Evolutionary conservation across 768 basidiomycete species (phyloP).

Genomic region (Suillus subluteus): DNA sequence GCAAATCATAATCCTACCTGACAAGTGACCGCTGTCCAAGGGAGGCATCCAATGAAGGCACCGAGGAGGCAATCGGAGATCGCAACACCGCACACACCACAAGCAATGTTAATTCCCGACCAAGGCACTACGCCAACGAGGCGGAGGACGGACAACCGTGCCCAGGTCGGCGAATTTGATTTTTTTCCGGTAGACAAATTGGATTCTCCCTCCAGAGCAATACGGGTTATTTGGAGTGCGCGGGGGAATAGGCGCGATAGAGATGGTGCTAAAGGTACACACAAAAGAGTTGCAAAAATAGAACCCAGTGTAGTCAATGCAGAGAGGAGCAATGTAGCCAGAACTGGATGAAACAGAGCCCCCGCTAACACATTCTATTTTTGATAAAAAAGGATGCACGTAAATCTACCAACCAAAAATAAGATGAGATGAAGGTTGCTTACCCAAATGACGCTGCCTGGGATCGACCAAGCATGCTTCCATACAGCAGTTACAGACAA

Average conservation of each 20-base stretch:
- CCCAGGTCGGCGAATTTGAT: conserved; percentile 61
- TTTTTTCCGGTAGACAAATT: conserved; percentile 42
- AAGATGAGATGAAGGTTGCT: conserved; percentile 28
- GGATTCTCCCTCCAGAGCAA: conserved; percentile 72
- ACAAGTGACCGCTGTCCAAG: conserved; percentile 93
- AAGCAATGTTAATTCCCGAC: conserved; percentile 97
- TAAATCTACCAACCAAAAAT: conserved; percentile 22
- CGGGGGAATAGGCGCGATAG: conserved; percentile 81
- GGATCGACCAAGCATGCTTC: conserved; percentile 98
- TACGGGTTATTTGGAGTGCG: conserved; percentile 83
- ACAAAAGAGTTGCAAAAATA: conserved; percentile 75
- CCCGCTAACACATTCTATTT: conserved; percentile 88
- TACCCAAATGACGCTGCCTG: conserved; percentile 92
- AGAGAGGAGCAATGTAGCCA: conserved; percentile 82
- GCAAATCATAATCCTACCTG: conserved; percentile 54
- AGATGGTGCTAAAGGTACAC: conserved; percentile 83
- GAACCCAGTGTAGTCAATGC: conserved; percentile 88
- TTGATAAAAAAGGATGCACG: conserved; percentile 4
- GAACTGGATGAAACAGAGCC: conserved; percentile 80
- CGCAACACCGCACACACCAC: conserved; percentile 86
- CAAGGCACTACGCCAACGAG: conserved; percentile 94
- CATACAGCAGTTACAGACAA: conserved; percentile 85
- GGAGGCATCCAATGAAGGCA: conserved; percentile 80
- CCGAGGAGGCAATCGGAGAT: conserved; percentile 77
- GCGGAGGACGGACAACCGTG: conserved; percentile 83